Conservation (phyloP, 257 asterid genomes). For the Jacaranda mimosifolia region DNA sequence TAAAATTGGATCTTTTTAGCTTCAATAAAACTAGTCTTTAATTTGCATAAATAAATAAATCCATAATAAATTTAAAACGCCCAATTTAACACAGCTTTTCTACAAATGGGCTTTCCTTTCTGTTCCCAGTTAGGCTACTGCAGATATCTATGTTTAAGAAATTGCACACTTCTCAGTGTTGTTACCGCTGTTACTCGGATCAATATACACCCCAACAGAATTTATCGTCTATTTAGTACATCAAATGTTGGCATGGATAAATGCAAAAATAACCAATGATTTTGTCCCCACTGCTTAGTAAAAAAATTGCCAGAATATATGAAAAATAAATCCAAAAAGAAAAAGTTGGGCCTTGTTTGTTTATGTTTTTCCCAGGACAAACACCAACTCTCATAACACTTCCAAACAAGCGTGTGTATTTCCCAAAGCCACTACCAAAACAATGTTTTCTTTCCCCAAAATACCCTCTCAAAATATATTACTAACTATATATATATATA, state of each 20-base stretch:
- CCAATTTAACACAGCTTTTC: no score
- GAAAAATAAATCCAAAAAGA: not conserved
- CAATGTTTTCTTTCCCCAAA: no score
- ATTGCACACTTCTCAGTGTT: no score
- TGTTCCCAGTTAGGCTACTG: not conserved
- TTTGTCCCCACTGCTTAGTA: not conserved
- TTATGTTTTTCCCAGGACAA: no score
- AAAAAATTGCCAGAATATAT: not conserved
- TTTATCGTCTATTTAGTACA: not conserved
- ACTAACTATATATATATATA: no score
- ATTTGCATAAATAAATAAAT: not conserved
- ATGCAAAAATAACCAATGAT: not conserved
- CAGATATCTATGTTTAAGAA: not conserved
- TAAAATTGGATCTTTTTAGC: not conserved
- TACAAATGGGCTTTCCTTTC: no score
- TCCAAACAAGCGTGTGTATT: no score
- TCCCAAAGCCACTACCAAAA: no score
- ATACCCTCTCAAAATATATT: no score
- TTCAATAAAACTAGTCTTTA: not conserved
- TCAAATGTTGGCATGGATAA: not conserved
- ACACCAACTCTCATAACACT: no score
- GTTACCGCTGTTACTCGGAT: not conserved
- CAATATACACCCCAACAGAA: not conserved
- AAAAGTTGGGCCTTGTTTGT: not conserved
- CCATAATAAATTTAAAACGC: not conserved